Base-by-base conservation (phyloP, 345 rosid species). In the Populus deltoides region DNA sequence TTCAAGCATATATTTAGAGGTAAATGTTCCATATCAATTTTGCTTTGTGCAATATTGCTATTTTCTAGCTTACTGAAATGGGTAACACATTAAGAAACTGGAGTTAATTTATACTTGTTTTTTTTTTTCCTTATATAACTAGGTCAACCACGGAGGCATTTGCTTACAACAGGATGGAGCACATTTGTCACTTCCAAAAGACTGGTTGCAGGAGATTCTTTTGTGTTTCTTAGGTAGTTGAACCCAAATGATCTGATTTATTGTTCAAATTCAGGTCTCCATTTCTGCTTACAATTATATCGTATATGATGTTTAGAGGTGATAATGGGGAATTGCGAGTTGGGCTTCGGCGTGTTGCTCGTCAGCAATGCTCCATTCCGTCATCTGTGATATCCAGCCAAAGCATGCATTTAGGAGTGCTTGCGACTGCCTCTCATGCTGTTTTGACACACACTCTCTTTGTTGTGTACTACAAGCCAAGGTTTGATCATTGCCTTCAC, bases 141-240 rank as follows among this genome's bases (percentile, higher is more conserved):
- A 95, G 99, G 99, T 73, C 96, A 91, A 78, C 99, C 99, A 22
- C 86, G 94, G 80, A 91, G 99, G 82, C 99, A 96, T 84, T 85
- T 93, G 79, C 90, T 96, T 69, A 93, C 97, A 18, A 93, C 99
- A 1, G 99, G 98, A 27, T 96, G 98, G 99, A 96, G 98, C 84
- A 90, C 94, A 12, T 96, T 93, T 83, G 97, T 96, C 55, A 85
- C 97, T 73, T 91, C 97, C 17, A 96, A 93, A 87, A 89, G 88
- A 88, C 84, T 96, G 78, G 93, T 88, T 65, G 97, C 97, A 9
- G 94, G 98, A 39, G 99, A 93, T 86, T 85, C 94, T 39, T 92
- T 96, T 76, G 94, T 96, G 25, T 93, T 96, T 82, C 77, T 96
- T 41, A 93, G 99, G 98, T 96, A 79, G 70, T 27, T 66, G 38